These are phyloP conservation scores for Aureobasidium lini DNA, from an alignment of 2,329 filamentous ascomycete genomes.

Conservation along the genomic window DNA sequence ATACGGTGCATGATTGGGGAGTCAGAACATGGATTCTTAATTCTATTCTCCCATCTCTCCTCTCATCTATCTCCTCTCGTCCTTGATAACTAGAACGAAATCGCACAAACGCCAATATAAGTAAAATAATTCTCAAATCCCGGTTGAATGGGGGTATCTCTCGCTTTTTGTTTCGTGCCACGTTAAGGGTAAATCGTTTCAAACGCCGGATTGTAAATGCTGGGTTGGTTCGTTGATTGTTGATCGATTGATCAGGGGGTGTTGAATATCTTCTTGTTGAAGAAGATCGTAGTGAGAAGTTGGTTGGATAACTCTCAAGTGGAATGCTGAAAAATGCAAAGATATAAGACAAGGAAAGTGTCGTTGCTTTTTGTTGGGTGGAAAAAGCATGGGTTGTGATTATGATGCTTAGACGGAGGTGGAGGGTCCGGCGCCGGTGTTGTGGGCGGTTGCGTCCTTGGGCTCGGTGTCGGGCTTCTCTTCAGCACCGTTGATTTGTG, in stretches of 20 bases:
- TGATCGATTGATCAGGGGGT: neutral
- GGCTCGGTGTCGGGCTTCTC: neutral
- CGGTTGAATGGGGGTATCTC: constrained; percentile 28
- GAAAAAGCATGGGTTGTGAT: neutral
- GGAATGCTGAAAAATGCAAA: neutral
- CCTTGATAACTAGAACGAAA: neutral
- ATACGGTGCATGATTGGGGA: too few species aligned
- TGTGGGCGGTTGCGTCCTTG: constrained; percentile 9
- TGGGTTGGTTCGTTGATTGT: neutral
- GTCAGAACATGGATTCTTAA: neutral
- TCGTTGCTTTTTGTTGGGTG: too few species aligned
- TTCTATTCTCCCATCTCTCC: neutral
- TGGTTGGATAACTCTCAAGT: neutral
- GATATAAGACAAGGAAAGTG: neutral
- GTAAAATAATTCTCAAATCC: constrained; percentile 12
- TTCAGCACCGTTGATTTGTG: neutral
- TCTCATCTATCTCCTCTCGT: neutral
- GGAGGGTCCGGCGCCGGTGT: constrained; percentile 10
- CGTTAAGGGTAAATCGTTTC: neutral
- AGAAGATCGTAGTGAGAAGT: constrained; percentile 9
- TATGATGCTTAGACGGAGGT: neutral
- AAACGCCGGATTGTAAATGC: constrained; percentile 9
- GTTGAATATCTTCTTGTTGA: constrained; percentile 14
- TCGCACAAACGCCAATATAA: neutral
- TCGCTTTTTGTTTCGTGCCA: constrained; percentile 12